phyloP scores from a whole-genome alignment of 2,329 filamentous ascomycete genomes.

The Colletotrichum incanum region DNA sequence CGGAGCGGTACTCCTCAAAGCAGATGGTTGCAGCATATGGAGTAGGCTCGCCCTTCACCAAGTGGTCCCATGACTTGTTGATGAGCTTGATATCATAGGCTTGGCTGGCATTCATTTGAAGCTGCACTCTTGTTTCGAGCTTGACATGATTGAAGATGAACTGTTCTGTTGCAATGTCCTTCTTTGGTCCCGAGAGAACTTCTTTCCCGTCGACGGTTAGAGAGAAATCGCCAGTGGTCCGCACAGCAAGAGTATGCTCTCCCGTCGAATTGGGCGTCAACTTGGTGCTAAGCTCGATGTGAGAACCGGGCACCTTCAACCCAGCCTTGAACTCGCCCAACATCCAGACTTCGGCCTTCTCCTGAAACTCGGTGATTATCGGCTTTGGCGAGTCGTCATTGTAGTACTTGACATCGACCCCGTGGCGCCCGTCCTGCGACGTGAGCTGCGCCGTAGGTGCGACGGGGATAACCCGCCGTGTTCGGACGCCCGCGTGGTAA shows the following conservation, averaged over 20 bases:
- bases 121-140: constrained; percentile 39
- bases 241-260: constrained; percentile 41
- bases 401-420: constrained; percentile 41
- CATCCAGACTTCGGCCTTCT: constrained; percentile 45
- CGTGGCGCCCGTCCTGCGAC: constrained; percentile 34
- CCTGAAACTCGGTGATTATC: constrained; percentile 37
- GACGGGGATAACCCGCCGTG: constrained; percentile 40
- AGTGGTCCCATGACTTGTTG: constrained; percentile 34
- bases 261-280: constrained; percentile 38
- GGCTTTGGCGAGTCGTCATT: constrained; percentile 40
- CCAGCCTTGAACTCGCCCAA: constrained; percentile 44
- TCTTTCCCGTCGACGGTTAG: constrained; percentile 40
- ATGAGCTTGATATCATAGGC: constrained; percentile 37
- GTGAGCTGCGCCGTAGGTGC: constrained; percentile 24
- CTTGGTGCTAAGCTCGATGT: constrained; percentile 39
- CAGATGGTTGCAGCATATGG: constrained; percentile 39
- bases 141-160: constrained; percentile 45
- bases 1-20: constrained; percentile 37
- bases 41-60: constrained; percentile 36
- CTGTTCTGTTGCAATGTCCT: constrained; percentile 42
- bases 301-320: constrained; percentile 41
- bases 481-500: constrained; percentile 33
- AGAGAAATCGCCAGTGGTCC: constrained; percentile 37
- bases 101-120: constrained; percentile 32
- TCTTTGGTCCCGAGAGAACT: constrained; percentile 38